Percentiles rank a stretch among this genome's conserved stretches.
Conservation (phyloP, 371 early-diverging fungal species). For the Mortierella sp. region DNA sequence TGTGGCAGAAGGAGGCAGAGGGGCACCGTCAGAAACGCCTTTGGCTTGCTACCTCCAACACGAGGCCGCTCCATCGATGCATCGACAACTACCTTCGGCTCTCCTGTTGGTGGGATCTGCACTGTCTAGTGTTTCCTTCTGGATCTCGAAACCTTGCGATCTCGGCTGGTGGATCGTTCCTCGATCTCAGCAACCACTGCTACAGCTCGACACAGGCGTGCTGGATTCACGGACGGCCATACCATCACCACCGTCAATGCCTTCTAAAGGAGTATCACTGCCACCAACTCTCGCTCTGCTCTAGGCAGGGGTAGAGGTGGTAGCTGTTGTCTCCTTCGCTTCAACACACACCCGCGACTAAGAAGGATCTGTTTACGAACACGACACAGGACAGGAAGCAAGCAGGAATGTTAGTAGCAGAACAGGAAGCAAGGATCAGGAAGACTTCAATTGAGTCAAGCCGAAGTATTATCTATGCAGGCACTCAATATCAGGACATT, state of each 20-base stretch:
- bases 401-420: background rate
- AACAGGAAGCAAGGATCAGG: background rate
- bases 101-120: background rate
- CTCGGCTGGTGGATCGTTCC: background rate
- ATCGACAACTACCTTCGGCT: background rate
- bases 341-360: background rate
- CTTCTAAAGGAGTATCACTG: background rate
- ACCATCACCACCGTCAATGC: background rate
- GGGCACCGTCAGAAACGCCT: background rate
- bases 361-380: background rate
- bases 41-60: background rate
- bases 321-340: background rate
- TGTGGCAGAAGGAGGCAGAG: background rate
- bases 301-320: background rate
- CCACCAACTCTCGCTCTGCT: background rate
- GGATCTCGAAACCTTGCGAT: background rate
- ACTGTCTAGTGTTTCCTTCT: background rate
- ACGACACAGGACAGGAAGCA: background rate
- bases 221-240: background rate
- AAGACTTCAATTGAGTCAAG: conserved; percentile 2
- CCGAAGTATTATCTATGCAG: conserved; percentile 2
- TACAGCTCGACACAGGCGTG: background rate
- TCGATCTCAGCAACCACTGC: background rate
- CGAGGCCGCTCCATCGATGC: background rate
- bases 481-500: conserved; percentile 6